phyloP scores from a whole-genome alignment of 2,329 filamentous ascomycete genomes.

The Metarhizium brunneum region DNA sequence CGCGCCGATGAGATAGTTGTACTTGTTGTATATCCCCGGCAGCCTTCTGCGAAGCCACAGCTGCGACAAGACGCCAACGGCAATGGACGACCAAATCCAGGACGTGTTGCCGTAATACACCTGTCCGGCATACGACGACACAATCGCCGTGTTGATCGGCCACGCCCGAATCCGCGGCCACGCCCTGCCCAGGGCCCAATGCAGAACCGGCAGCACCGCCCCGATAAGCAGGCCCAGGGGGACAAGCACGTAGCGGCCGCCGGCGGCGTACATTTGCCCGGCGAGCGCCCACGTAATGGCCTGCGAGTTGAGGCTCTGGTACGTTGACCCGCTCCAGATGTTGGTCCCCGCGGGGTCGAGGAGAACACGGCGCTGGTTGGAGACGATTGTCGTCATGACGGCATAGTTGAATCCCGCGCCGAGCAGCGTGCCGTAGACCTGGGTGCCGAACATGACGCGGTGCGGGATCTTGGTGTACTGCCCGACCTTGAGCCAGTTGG shows the following conservation, averaged over 20 bases:
- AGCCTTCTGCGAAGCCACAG: slow-evolving; percentile 43
- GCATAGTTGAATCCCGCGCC: slow-evolving; percentile 35
- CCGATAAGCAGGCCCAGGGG: slow-evolving; percentile 32
- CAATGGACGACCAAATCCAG: slow-evolving; percentile 5
- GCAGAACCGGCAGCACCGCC: slow-evolving; percentile 18
- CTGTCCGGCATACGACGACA: no score
- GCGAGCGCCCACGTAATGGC: slow-evolving; percentile 24
- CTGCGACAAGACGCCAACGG: slow-evolving; percentile 37
- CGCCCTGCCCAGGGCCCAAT: not conserved
- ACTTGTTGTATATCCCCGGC: slow-evolving; percentile 43
- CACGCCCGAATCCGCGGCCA: no score
- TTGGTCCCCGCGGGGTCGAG: slow-evolving; percentile 29
- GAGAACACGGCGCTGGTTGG: slow-evolving; percentile 30
- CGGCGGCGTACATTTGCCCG: slow-evolving; percentile 31
- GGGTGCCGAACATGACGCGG: slow-evolving; percentile 29
- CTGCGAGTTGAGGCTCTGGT: slow-evolving; percentile 35
- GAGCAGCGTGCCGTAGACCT: slow-evolving; percentile 30
- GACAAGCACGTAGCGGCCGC: slow-evolving; percentile 25
- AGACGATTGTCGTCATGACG: slow-evolving; percentile 35
- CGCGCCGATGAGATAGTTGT: slow-evolving; percentile 42
- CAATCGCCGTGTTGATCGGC: no score
- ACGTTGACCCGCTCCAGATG: slow-evolving; percentile 38
- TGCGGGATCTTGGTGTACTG: slow-evolving; percentile 37
- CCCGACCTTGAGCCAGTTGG: slow-evolving; percentile 47
- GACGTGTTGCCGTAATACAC: no score